A percentile compares a stretch with the other conserved stretches of the same genome.
phyloP scores from a whole-genome alignment of 768 basidiomycete species.

The Suillus tomentosus region DNA sequence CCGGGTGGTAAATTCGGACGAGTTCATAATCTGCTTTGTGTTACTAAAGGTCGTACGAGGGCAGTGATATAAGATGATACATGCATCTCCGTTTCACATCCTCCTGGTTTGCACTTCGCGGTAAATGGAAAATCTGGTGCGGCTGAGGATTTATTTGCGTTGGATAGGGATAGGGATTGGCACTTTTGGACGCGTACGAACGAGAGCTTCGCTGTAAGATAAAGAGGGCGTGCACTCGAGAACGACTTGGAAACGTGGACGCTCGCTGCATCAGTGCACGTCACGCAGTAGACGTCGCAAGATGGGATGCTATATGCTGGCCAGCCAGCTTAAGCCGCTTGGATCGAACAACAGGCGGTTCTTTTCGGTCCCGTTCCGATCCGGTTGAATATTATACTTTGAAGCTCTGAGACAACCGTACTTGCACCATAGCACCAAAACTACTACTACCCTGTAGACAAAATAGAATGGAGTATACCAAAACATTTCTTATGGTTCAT shows the following conservation, averaged over 20 bases:
- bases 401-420: too few relatives aligned
- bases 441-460: too few relatives aligned
- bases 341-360: too few relatives aligned
- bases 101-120: conserved; percentile 47
- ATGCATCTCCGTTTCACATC: conserved; percentile 60
- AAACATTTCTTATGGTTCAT: too few relatives aligned
- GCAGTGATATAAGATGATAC: conserved; percentile 6
- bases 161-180: conserved; percentile 53
- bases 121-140: conserved; percentile 65
- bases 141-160: conserved; percentile 52
- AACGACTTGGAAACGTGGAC: background rate
- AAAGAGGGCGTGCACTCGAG: conserved; percentile 9
- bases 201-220: conserved; percentile 13
- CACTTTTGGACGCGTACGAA: conserved; percentile 22
- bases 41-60: too few relatives aligned
- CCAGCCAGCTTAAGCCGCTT: too few relatives aligned
- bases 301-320: too few relatives aligned
- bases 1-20: conserved; percentile 78
- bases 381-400: background rate
- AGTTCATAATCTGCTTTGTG: conserved; percentile 67
- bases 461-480: too few relatives aligned
- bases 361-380: background rate
- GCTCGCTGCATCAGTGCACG: background rate
- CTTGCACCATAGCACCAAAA: too few relatives aligned
- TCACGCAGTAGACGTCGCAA: background rate